Conservation (phyloP, 345 rosid genomes). For the Salix dunnii region DNA sequence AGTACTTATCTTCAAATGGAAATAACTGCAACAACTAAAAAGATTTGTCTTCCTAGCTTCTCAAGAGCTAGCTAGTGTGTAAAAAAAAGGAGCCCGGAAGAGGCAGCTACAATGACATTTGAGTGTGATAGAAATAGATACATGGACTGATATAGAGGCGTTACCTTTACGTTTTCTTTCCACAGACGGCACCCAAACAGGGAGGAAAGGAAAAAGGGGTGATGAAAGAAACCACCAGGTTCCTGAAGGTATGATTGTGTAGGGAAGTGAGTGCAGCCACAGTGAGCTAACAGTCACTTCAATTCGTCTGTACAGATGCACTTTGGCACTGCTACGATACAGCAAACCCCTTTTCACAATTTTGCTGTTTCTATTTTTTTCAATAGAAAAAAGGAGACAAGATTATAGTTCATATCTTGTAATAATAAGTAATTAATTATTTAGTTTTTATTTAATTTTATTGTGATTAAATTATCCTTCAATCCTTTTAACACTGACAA, state of each 20-base stretch:
- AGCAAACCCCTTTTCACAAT: neutral
- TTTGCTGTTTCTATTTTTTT: too few relatives aligned
- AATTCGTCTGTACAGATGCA: neutral
- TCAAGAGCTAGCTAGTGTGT: neutral
- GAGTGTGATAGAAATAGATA: conserved; percentile 26
- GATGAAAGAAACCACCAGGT: conserved; percentile 38
- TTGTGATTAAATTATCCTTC: too few relatives aligned
- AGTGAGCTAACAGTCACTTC: conserved; percentile 5
- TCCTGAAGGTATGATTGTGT: conserved; percentile 43
- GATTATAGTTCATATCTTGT: too few relatives aligned
- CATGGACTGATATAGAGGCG: conserved; percentile 39
- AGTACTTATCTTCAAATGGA: too few relatives aligned
- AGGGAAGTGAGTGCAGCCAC: conserved; percentile 40
- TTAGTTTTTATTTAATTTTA: too few relatives aligned
- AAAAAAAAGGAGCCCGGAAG: neutral
- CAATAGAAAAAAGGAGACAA: too few relatives aligned
- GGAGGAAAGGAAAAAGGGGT: conserved; percentile 19
- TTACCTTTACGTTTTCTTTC: conserved; percentile 68
- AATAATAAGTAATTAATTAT: too few relatives aligned
- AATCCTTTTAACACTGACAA: too few relatives aligned
- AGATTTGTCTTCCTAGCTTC: neutral
- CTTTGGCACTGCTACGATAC: neutral
- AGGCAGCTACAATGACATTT: conserved; percentile 30
- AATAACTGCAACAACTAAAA: neutral
- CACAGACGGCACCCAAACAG: conserved; percentile 2